These are phyloP conservation scores for Populus hybrid DNA, from an alignment of 441 rosid genomes.

Conservation along the genomic window DNA sequence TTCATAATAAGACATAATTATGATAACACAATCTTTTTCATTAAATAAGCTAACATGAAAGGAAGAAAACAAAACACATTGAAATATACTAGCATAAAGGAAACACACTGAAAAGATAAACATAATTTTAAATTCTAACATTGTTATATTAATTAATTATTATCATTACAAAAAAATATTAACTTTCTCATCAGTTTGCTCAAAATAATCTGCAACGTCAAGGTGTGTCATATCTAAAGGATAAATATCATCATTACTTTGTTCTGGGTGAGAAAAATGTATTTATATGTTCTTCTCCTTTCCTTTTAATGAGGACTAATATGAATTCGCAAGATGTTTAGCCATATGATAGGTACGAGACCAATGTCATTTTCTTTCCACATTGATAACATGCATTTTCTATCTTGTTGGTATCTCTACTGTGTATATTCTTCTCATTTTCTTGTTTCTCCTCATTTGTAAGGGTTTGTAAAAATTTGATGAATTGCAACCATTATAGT, in stretches of 20 bases:
- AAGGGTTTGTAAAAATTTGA: not conserved
- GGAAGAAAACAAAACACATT: not conserved
- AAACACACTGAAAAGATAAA: not conserved
- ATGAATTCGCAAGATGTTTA: slow-evolving; percentile 6
- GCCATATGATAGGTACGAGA: not conserved
- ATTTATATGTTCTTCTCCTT: not conserved
- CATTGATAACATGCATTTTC: not conserved
- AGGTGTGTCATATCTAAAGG: too few relatives aligned
- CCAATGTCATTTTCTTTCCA: slow-evolving; percentile 3
- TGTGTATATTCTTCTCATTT: too few relatives aligned
- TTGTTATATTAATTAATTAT: not conserved
- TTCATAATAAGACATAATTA: too few relatives aligned
- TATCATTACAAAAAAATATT: not conserved
- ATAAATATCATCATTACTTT: too few relatives aligned
- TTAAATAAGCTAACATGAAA: not conserved
- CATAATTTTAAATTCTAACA: not conserved
- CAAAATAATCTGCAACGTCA: too few relatives aligned
- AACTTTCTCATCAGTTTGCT: not conserved
- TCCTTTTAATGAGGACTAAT: slow-evolving; percentile 2
- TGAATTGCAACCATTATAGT: not conserved
- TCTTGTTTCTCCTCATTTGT: not conserved
- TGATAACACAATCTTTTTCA: too few relatives aligned
- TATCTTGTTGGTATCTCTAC: not conserved
- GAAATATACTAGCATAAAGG: not conserved
- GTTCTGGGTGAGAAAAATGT: too few relatives aligned